Evolutionary conservation across 768 basidiomycete species (phyloP), one percentile per base, ranked within the genome.

Genomic region (Tulasnella sp.): DNA sequence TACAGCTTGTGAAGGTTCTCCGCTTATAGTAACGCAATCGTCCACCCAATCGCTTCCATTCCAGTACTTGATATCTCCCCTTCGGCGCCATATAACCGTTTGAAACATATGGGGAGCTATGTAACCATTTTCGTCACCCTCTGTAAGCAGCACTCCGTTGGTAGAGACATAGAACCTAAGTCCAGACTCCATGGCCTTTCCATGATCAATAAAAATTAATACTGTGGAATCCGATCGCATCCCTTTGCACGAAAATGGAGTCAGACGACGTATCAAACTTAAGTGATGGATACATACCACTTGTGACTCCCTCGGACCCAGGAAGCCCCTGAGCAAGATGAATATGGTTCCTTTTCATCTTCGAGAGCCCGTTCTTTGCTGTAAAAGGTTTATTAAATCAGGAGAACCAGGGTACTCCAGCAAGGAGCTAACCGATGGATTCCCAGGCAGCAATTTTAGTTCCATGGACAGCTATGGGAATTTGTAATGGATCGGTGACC

Each of bases 281-380:
- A 37, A 3, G 27, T 25, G 27, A 9, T 27, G 15, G 19, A 4
- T 1, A 59, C 78, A 22, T 51, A 87, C 90, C 88, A 57, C 86
- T 90, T 46, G 82, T 74, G 42, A 86, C 78, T 4, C 74, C 73
- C 2, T 62, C 45, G 12, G 78, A 66, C 1, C 78, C 77, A 2
- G 72, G 68, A 3, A 85, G 66, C 31, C 83, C 81, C 62, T 90
- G 83, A 0, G 92, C 91, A 12, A 95, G 71, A 64, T 99, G 93
- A 33, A 98, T 83, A 60, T 96, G 91, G 60, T 91, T 93, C 22
- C 93, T 72, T 10, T 66, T 72, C 90, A 92, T 95, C 56, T 72
- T 79, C 0, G 82, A 88, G 15, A 95, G 64, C 0, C 91, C 90
- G 56, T 78, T 67, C 5, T 67, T 69, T 12, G 71, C 88, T 91